phyloP scores from a whole-genome alignment of 129 eudicot genomes.

The Helianthus tuberosus region DNA sequence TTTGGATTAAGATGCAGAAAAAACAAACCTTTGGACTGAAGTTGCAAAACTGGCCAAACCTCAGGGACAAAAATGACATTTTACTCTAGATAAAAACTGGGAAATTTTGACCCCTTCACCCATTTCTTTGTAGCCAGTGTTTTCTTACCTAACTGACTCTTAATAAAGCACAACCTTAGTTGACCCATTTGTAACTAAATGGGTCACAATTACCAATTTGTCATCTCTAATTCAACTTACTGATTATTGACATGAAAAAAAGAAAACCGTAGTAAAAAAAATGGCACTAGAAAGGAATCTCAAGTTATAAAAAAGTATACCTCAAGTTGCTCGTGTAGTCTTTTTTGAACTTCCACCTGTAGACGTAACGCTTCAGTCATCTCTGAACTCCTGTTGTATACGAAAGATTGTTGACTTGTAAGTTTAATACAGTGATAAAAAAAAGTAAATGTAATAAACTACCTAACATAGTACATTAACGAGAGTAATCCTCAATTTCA shows the following conservation, averaged over 20 bases:
- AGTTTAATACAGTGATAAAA: not conserved
- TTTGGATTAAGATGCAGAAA: no score
- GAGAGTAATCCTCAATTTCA: not conserved
- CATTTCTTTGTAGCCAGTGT: not conserved
- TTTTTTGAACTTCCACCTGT: slow-evolving; percentile 94
- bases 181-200: no score
- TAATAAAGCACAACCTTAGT: not conserved
- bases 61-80: no score
- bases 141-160: not conserved
- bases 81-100: not conserved
- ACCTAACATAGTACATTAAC: not conserved
- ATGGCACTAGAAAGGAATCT: not conserved
- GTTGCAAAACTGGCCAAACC: no score
- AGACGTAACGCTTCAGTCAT: slow-evolving; percentile 86
- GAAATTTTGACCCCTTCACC: not conserved
- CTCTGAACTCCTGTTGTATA: slow-evolving; percentile 74
- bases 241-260: not conserved
- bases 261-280: not conserved
- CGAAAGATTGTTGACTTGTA: slow-evolving; percentile 1
- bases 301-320: slow-evolving; percentile 29
- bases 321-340: slow-evolving; percentile 91
- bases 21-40: no score
- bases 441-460: not conserved
- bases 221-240: not conserved
- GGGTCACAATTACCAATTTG: no score